Evolutionary conservation across 2,329 filamentous ascomycete genomes (phyloP), one percentile per base, ranked within the genome.

Genomic region (Bipolaris victoriae): DNA sequence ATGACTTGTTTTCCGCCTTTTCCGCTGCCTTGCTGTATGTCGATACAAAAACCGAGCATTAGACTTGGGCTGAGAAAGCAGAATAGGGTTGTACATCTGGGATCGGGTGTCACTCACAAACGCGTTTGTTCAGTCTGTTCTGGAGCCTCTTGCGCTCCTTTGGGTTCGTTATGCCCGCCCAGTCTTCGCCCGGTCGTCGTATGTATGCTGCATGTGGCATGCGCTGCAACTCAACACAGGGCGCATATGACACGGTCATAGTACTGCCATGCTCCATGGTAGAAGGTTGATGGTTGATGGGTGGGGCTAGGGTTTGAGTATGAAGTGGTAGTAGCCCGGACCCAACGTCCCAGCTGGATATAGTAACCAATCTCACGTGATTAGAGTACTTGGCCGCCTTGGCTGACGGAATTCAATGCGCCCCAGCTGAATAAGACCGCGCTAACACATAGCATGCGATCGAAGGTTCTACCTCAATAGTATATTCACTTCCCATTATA

Each of bases 41-140:
- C 3, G 11, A 24, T 15, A 24, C 18, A 22, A 41, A 41, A 24
- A 11, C 13, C 7, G n/a, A 18, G 15, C 15, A 24, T 37, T 11
- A 55, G 39, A 15, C 6, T 41, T 22, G 26, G 26, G 26, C 10
- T 29, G 15, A 2, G 7, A 3, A 22, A 1, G 11, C 13, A 13
- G 20, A 63, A 56, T 51, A 16, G 60, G 58, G 16, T 16, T 16
- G 35, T 5, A 36, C 7, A 36, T 36, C 9, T 36, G 26, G 26
- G 26, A 9, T 29, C 3, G 26, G 9, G 9, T 3, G 9, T 3
- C 7, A 44, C 43, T 31, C 60, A 24, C 57, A 55, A 20, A 58
- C 52, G 50, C 65, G 52, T 18, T 68, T 61, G 39, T 67, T 68
- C 20, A 67, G 35, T 13, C 65, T 54, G 43, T 68, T 68, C 39